Percentiles rank a stretch among this genome's conserved stretches.
Conservation (phyloP, 2,329 filamentous ascomycete genomes). For the Cyphellophora europaea region DNA sequence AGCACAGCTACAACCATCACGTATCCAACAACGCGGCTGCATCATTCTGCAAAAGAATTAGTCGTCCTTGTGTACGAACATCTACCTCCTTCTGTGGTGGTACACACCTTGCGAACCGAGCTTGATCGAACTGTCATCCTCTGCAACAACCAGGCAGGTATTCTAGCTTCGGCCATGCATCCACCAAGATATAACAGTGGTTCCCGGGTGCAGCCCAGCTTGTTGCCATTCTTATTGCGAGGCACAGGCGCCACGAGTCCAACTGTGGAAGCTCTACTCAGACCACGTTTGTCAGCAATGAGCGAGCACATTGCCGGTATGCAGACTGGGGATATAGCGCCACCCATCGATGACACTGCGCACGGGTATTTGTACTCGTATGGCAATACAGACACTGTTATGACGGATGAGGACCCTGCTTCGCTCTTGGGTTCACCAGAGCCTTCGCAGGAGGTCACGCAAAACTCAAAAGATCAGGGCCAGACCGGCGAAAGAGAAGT, state of each 20-base stretch:
- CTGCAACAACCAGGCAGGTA: constrained; percentile 56
- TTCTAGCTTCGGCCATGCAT: constrained; percentile 75
- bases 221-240: constrained; percentile 68
- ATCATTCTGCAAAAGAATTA: too few species aligned
- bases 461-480: neutral
- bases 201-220: constrained; percentile 56
- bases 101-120: constrained; percentile 61
- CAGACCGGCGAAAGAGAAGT: constrained; percentile 1
- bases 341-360: constrained; percentile 1
- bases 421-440: neutral
- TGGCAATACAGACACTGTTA: neutral
- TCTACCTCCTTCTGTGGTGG: too few species aligned
- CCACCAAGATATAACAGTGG: constrained; percentile 58
- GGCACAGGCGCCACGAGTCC: constrained; percentile 46
- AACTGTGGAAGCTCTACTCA: constrained; percentile 58
- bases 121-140: constrained; percentile 77
- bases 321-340: neutral
- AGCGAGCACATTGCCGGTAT: constrained; percentile 14
- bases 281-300: constrained; percentile 42
- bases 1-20: too few species aligned
- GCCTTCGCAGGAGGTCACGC: neutral
- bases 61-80: too few species aligned
- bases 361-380: constrained; percentile 2
- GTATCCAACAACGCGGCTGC: too few species aligned
- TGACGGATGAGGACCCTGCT: neutral